Percentiles rank a stretch among this genome's conserved stretches.
These are phyloP conservation scores for Backusella tuberculispora DNA, from an alignment of 192 early-diverging fungal genomes.

Conservation along the genomic window DNA sequence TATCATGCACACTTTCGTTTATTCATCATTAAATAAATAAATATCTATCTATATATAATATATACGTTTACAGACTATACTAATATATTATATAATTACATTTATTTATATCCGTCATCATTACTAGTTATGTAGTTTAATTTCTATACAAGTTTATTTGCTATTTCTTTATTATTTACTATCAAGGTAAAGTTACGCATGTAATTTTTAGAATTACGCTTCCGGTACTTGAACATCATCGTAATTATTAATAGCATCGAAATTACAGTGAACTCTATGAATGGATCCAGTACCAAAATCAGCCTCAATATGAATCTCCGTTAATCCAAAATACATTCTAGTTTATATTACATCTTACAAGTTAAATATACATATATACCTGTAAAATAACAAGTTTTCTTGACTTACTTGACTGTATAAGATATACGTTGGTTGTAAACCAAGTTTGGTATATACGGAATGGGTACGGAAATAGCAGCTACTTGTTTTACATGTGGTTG, in stretches of 20 bases:
- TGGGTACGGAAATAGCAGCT: conserved; percentile 37
- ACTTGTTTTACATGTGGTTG: conserved; percentile 32
- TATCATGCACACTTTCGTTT: conserved; percentile 6
- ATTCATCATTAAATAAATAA: conserved; percentile 1
- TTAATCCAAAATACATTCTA: conserved; percentile 57
- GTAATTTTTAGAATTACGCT: background rate
- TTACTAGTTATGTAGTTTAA: too few species aligned
- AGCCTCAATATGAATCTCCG: conserved; percentile 54
- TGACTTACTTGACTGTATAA: conserved; percentile 37
- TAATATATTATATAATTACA: too few species aligned
- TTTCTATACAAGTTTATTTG: too few species aligned
- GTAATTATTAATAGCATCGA: conserved; percentile 35
- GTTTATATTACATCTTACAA: conserved; percentile 17
- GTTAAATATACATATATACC: background rate
- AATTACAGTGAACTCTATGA: conserved; percentile 35
- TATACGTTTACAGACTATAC: background rate
- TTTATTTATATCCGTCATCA: too few species aligned
- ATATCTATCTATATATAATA: background rate
- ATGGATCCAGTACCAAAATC: conserved; percentile 47
- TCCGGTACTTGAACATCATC: background rate
- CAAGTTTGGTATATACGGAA: conserved; percentile 30
- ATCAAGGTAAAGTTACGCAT: too few species aligned
- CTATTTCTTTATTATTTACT: too few species aligned
- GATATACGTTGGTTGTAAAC: conserved; percentile 26
- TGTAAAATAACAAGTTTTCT: background rate